Percentiles rank a stretch among this genome's conserved stretches.
Evolutionary conservation across 163 green algal genomes (phyloP).

Genomic region (Volvox carteri): DNA sequence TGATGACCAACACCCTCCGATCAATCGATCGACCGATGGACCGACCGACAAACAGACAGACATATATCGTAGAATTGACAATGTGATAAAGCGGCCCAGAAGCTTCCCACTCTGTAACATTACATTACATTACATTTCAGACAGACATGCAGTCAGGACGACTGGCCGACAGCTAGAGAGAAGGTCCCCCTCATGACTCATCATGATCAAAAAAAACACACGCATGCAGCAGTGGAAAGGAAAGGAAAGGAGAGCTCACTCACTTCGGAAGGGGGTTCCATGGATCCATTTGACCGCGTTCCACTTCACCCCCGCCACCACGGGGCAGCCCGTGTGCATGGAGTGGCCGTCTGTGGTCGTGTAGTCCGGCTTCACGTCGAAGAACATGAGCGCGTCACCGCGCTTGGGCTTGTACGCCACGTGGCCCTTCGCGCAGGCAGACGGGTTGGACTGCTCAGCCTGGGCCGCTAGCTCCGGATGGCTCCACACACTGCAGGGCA

Average conservation of each 20-base stretch:
- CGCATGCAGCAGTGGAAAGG: no score
- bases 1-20: no score
- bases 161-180: not conserved
- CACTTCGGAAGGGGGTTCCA: conserved; percentile 65
- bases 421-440: conserved; percentile 73
- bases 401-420: conserved; percentile 79
- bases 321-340: conserved; percentile 88
- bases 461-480: conserved; percentile 61
- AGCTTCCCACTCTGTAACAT: no score
- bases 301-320: conserved; percentile 83
- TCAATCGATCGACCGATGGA: no score
- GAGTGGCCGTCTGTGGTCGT: conserved; percentile 49
- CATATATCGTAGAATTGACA: no score
- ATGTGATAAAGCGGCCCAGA: no score
- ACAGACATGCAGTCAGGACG: not conserved
- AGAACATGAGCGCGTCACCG: conserved; percentile 87
- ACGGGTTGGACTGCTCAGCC: conserved; percentile 68
- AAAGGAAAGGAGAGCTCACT: no score
- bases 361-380: conserved; percentile 76
- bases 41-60: no score
- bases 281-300: conserved; percentile 83
- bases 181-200: no score
- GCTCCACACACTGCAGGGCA: conserved; percentile 68
- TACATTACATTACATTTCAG: no score
- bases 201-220: no score